A percentile compares a stretch with the other conserved stretches of the same genome.
These are phyloP conservation scores for Rhizophora apiculata DNA, from an alignment of 345 rosid genomes.

Conservation along the genomic window DNA sequence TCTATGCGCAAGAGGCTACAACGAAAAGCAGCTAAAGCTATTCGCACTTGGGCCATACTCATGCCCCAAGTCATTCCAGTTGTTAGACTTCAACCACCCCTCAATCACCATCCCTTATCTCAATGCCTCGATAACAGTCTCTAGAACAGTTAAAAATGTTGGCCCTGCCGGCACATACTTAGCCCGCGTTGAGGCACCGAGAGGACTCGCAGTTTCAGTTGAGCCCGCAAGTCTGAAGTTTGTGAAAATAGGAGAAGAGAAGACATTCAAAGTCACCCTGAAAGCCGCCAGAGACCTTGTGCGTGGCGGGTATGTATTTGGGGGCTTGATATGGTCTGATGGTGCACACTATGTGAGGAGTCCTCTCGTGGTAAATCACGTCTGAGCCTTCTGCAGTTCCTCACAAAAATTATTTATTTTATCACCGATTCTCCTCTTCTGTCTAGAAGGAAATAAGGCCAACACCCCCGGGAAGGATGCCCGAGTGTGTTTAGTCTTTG, in stretches of 20 bases:
- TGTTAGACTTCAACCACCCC: constrained; percentile 49
- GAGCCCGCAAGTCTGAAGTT: constrained; percentile 34
- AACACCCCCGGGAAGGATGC: no score
- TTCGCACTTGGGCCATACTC: constrained; percentile 20
- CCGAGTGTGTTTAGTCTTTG: no score
- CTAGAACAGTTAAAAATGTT: constrained; percentile 43
- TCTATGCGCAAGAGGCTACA: constrained; percentile 40
- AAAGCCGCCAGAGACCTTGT: not conserved
- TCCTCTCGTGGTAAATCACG: constrained; percentile 24
- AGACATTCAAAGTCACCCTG: constrained; percentile 35
- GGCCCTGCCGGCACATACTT: constrained; percentile 39
- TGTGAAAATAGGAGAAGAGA: constrained; percentile 32
- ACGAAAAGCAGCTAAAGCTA: constrained; percentile 2
- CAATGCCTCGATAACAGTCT: constrained; percentile 10
- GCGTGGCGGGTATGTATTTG: constrained; percentile 26
- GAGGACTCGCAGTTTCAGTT: constrained; percentile 30
- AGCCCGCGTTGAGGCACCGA: constrained; percentile 24
- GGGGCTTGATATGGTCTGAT: constrained; percentile 46
- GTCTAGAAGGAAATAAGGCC: no score
- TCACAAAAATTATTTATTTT: no score
- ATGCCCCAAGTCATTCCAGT: constrained; percentile 25
- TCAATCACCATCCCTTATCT: constrained; percentile 41
- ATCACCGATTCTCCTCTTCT: no score
- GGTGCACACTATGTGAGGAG: constrained; percentile 49
- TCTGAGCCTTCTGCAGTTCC: not conserved